These are phyloP conservation scores for Fusarium keratoplasticum DNA, from an alignment of 2,329 filamentous ascomycete species.

Conservation along the genomic window DNA sequence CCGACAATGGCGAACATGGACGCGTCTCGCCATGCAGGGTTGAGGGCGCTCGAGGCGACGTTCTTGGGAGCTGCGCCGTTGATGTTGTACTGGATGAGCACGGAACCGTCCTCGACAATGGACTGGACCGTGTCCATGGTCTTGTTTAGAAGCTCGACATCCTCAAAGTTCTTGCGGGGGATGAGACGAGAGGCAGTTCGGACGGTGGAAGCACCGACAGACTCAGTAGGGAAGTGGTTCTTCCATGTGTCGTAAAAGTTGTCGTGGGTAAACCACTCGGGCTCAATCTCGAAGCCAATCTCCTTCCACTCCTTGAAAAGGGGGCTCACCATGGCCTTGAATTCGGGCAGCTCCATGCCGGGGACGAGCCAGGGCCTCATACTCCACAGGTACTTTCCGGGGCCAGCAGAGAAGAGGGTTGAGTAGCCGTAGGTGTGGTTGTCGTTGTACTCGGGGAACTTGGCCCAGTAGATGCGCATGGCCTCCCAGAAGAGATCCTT, in stretches of 20 bases:
- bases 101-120: slow-evolving; percentile 38
- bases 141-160: slow-evolving; percentile 24
- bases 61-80: slow-evolving; percentile 30
- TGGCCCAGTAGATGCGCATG: slow-evolving; percentile 48
- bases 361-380: slow-evolving; percentile 53
- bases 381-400: slow-evolving; percentile 43
- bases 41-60: slow-evolving; percentile 49
- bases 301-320: slow-evolving; percentile 46
- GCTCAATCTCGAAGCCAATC: slow-evolving; percentile 43
- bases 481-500: slow-evolving; percentile 49
- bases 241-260: slow-evolving; percentile 53
- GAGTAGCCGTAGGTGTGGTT: slow-evolving; percentile 46
- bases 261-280: slow-evolving; percentile 50
- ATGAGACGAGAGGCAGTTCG: slow-evolving; percentile 55
- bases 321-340: slow-evolving; percentile 48
- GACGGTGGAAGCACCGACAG: slow-evolving; percentile 34
- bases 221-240: slow-evolving; percentile 52
- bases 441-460: slow-evolving; percentile 47
- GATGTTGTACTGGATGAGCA: slow-evolving; percentile 42
- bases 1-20: slow-evolving; percentile 50
- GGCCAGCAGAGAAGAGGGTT: slow-evolving; percentile 23
- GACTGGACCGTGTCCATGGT: slow-evolving; percentile 35
- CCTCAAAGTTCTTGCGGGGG: slow-evolving; percentile 48
- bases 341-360: slow-evolving; percentile 47
- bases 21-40: slow-evolving; percentile 59